Base-by-base conservation (phyloP, 140 eudicot species). In the Flaveria floridana region DNA sequence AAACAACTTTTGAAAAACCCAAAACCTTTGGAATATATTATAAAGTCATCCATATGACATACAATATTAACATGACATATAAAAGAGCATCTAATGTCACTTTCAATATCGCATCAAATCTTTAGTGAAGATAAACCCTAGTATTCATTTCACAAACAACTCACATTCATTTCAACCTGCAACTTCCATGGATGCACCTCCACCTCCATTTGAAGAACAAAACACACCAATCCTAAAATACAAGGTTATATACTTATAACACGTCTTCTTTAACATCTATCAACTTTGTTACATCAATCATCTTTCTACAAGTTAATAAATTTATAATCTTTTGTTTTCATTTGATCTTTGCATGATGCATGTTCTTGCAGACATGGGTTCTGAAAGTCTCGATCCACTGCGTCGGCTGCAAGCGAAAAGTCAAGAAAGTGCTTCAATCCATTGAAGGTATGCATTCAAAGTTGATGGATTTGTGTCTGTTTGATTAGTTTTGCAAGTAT, bases 301-400 rank as follows among this genome's bases (percentile, higher is more conserved):
- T n/a, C 13, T 48, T 73, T 28, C 42, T 52, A 15, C 1, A 34
- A 34, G 41, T 34, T 34, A 6, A 28, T 28, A 28, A 28, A 28
- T 3, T 28, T 3, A 34, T 34, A 34, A 34, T 34, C 41, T 34
- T 11, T 13, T 48, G 15, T 73, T 12, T 8, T n/a, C 52, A 30
- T 30, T 51, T 6, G 39, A 8, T 68, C 44, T 34, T 34, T 3
- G n/a, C 15, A 30, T 47, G 25, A 52, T 73, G 70, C 70, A 15
- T 75, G 58, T 71, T 61, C 12, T 76, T 75, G 44, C 83, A 92
- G 96, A 86, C 89, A 71, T 92, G 95, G 89, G 82, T 83, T 74
- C 83, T 92, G 70, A 92, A 83, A 70, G 95, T 87, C 63, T 88
- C 98, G 80, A 92, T 92, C 74, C 98, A 92, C 77, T 92, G 98